Base-by-base conservation (phyloP, 2,329 filamentous ascomycete species). In the Magnaporthiopsis rhizophila region DNA sequence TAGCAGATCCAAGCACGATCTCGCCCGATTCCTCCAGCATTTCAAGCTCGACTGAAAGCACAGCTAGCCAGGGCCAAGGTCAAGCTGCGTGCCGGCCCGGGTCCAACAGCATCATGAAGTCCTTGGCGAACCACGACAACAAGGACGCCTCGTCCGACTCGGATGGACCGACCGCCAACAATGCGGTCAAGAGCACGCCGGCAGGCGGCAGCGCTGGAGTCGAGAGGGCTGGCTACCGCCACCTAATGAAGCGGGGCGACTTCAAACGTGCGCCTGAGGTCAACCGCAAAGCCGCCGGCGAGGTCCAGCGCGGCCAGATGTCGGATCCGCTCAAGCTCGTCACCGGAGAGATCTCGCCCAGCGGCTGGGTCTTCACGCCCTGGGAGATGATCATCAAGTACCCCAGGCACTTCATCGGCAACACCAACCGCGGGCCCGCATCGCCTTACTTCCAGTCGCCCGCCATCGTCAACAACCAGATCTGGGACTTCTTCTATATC, bases 401-500 rank as follows among this genome's bases (percentile, higher is more conserved):
- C 69, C 84, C 86, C 0, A 80, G 83, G 67, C 79, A 75, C 64
- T 90, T 83, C 71, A 82, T 88, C 58, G 81, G 82, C 64, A 80
- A 80, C 65, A 66, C 65, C 65, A 89, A 84, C 70, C 75, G 70
- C 67, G 81, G 74, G 71, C 80, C 69, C 68, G 84, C 78, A 5
- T 69, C 68, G 28, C 75, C 77, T 0, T 82, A 84, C 73, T 91
- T 91, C 69, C 78, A 83, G 45, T 71, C 73, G 3, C 79, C 83
- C 50, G 74, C 73, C 2, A 82, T 91, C 62, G 79, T 89, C 67
- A 84, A 83, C 69, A 75, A 78, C 2, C 81, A 85, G 65, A 71
- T 78, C 13, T 97, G 92, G 92, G 87, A 94, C 67, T 77, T 96
- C 64, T 92, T 88, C 74, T 92, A 90, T 72, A 71, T 92, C 50